These are phyloP conservation scores for Trichoderma hamatum DNA, from an alignment of 2,329 filamentous ascomycete genomes.

Conservation along the genomic window DNA sequence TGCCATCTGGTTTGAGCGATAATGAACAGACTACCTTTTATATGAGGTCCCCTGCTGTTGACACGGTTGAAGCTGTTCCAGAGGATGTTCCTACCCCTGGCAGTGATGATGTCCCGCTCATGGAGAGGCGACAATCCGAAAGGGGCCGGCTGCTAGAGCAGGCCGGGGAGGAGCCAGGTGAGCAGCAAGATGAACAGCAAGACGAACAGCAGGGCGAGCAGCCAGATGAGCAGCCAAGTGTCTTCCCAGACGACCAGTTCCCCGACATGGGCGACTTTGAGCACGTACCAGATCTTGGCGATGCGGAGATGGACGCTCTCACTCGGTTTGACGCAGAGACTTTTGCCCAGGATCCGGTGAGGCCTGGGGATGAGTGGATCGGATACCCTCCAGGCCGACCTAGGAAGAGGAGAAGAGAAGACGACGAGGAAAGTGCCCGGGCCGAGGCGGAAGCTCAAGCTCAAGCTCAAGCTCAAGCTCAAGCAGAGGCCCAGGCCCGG, in stretches of 20 bases:
- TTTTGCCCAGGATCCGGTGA: conserved; percentile 5
- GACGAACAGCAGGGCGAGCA: neutral
- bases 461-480: neutral
- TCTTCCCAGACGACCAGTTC: neutral
- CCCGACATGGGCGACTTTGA: conserved; percentile 7
- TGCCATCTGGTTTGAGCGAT: conserved; percentile 51
- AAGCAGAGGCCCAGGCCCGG: neutral
- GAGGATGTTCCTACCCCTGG: neutral
- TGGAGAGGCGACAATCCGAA: neutral
- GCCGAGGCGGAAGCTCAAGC: conserved; percentile 33
- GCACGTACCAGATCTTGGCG: conserved; percentile 8
- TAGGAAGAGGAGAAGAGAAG: conserved; percentile 37
- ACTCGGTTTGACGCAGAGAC: conserved; percentile 18
- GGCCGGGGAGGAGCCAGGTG: neutral
- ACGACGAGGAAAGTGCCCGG: neutral
- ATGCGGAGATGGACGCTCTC: conserved; percentile 18
- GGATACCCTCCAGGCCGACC: conserved; percentile 17
- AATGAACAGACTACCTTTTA: conserved; percentile 57
- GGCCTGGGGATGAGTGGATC: neutral
- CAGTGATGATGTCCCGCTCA: neutral
- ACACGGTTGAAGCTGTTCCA: neutral
- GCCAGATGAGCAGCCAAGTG: neutral
- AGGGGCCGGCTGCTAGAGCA: neutral
- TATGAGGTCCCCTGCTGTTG: conserved; percentile 42
- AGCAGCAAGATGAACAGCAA: neutral